Base-by-base conservation (phyloP, 139 green algal genomes). In the Chlorella sp. region DNA sequence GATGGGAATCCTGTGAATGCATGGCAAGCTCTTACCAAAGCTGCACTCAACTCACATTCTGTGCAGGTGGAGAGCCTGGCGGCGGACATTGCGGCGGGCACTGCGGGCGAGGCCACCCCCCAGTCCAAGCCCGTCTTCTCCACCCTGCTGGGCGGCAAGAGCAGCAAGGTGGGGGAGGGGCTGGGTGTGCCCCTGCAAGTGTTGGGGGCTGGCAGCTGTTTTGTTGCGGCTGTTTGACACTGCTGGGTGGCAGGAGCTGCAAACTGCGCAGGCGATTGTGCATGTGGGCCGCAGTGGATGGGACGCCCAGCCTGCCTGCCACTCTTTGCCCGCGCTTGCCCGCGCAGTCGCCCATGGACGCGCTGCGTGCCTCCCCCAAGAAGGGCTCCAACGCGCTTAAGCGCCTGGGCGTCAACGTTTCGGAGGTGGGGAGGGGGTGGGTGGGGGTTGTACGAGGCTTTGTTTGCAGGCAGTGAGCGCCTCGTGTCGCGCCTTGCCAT, bases 31-130 rank as follows among this genome's bases (percentile, higher is more conserved):
- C 22, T 65, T 5, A 14, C 2, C 32, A n/a, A 34, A 68, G 26
- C 60, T 68, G 24, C 67, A 3, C 1, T 34, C 46, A 9, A 16
- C 9, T 13, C 73, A 44, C 3, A 2, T 32, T 75, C 36, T 17
- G 11, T 34, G 48, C 74, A 80, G 74, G 64, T 84, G 79, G 79
- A 84, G 43, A 76, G 40, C 14, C 41, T 84, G 79, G 79, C 79
- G 34, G 79, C 79, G 1, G 77, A 83, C 79, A 84, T 76, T 28
- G 79, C 64, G 4, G 51, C 51, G 2, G 51, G 51, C 51, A 60
- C 51, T 11, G 79, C 64, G 0, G 64, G 38, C 32, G n/a, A 38
- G 19, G 62, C 28, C 79, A 84, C 79, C 19, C 79, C 79, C 1
- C 79, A 84, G 43, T 84, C 79, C 43, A 64, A 64, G 44, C 64